Evolutionary conservation across 2,329 filamentous ascomycete genomes (phyloP).

Genomic region (Trichoderma cornu-damae): DNA sequence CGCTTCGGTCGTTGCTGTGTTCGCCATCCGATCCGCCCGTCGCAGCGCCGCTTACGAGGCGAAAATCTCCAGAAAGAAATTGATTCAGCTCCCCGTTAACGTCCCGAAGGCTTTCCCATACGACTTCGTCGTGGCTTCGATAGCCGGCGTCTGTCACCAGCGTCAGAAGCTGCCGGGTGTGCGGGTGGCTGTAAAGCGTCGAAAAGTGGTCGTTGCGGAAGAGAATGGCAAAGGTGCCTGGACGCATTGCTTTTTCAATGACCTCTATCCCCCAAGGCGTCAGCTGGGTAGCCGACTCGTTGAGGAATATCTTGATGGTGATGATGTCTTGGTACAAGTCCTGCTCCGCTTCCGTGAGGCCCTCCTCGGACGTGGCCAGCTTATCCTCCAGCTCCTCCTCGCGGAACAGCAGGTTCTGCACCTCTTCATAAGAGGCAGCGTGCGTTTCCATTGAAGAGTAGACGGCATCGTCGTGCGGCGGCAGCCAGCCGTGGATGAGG

Average conservation of each 20-base stretch:
- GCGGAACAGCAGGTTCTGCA: constrained; percentile 79
- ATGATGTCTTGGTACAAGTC: constrained; percentile 75
- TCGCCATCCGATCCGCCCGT: constrained; percentile 21
- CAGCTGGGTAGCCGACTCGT: constrained; percentile 76
- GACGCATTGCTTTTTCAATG: constrained; percentile 63
- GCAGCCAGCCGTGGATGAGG: constrained; percentile 89
- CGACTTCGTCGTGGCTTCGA: constrained; percentile 78
- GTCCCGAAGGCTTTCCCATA: constrained; percentile 92
- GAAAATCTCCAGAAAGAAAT: constrained; percentile 87
- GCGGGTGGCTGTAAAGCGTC: constrained; percentile 83
- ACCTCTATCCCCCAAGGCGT: constrained; percentile 75
- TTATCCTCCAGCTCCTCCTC: constrained; percentile 86
- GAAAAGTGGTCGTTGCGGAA: constrained; percentile 98
- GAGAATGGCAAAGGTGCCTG: constrained; percentile 80
- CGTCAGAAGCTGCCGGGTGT: constrained; percentile 68
- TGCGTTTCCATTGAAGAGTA: constrained; percentile 67
- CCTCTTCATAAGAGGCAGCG: constrained; percentile 84
- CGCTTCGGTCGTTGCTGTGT: constrained; percentile 21
- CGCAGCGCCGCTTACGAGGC: constrained; percentile 61
- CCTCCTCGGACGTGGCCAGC: constrained; percentile 42
- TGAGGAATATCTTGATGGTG: constrained; percentile 78
- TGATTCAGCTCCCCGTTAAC: constrained; percentile 77
- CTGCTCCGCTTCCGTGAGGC: constrained; percentile 69
- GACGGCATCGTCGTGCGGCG: constrained; percentile 59
- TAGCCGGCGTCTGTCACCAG: constrained; percentile 93